Percentiles rank a stretch among this genome's conserved stretches.
Evolutionary conservation across 495 filamentous ascomycete species (phyloP).

Genomic region (Xylaria telfairii): DNA sequence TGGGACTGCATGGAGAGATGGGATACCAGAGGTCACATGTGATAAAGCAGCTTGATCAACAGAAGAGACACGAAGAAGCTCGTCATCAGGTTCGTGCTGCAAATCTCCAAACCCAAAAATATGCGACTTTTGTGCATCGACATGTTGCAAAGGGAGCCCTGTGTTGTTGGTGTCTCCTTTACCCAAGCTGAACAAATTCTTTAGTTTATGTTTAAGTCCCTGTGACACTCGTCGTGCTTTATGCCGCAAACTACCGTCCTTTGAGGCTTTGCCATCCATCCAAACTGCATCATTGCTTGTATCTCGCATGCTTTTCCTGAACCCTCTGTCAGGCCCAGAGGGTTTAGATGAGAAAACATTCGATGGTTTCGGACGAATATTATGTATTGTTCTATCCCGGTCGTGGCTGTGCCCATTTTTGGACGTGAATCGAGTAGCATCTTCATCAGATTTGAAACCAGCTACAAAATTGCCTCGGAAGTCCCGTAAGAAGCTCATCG

Average conservation of each 20-base stretch:
- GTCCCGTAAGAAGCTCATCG: conserved; percentile 67
- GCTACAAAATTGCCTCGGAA: conserved; percentile 35
- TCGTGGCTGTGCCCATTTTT: conserved; percentile 3
- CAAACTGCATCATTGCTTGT: conserved; percentile 32
- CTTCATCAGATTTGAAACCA: conserved; percentile 30
- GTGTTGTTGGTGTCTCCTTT: conserved; percentile 48
- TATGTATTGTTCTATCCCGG: conserved; percentile 5
- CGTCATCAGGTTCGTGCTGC: conserved; percentile 29
- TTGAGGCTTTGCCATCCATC: conserved; percentile 29
- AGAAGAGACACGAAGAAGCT: conserved; percentile 32
- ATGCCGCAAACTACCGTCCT: conserved; percentile 49
- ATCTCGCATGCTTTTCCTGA: conserved; percentile 40
- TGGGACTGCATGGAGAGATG: conserved; percentile 46
- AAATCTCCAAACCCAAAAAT: conserved; percentile 42
- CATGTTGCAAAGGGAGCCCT: conserved; percentile 55
- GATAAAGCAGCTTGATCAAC: conserved; percentile 46
- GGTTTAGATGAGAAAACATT: conserved; percentile 53
- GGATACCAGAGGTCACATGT: conserved; percentile 48
- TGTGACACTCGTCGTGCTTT: conserved; percentile 66
- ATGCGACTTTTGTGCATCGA: conserved; percentile 56
- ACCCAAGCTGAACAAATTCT: conserved; percentile 60
- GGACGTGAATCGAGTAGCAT: conserved; percentile 8
- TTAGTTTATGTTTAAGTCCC: conserved; percentile 66
- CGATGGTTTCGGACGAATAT: conserved; percentile 50
- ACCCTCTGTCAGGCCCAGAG: conserved; percentile 56